Conservation (phyloP, 2,329 filamentous ascomycete genomes). For the Pleoardoris graminearum region DNA sequence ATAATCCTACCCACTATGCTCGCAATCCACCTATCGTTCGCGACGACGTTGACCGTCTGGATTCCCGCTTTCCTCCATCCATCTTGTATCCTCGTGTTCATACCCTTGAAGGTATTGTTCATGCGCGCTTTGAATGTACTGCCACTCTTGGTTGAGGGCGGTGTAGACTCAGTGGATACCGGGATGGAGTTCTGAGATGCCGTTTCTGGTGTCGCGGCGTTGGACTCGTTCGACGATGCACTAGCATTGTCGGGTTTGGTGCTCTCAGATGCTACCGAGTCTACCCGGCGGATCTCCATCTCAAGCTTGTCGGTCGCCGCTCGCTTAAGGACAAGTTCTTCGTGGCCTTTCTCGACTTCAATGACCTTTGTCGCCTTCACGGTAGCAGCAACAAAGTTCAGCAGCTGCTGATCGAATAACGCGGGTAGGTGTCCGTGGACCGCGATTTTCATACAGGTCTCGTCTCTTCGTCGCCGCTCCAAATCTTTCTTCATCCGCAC, state of each 20-base stretch:
- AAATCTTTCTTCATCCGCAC: constrained; percentile 48
- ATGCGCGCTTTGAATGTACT: constrained; percentile 23
- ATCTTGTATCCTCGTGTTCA: constrained; percentile 45
- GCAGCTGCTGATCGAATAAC: constrained; percentile 55
- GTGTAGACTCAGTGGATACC: constrained; percentile 5
- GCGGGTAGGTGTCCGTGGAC: constrained; percentile 56
- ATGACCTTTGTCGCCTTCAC: constrained; percentile 63
- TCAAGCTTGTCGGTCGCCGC: constrained; percentile 29
- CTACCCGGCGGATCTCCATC: constrained; percentile 34
- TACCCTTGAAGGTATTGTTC: constrained; percentile 35
- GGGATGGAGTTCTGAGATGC: background rate
- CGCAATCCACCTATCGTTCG: constrained; percentile 60
- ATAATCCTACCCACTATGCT: constrained; percentile 57
- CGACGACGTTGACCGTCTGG: constrained; percentile 47
- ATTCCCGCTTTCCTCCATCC: constrained; percentile 54
- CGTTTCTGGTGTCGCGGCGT: background rate
- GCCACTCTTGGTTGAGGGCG: constrained; percentile 27
- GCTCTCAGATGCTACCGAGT: constrained; percentile 24
- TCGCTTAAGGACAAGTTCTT: constrained; percentile 32
- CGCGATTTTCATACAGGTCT: constrained; percentile 53
- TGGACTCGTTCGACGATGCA: constrained; percentile 3
- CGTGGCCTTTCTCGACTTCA: constrained; percentile 54
- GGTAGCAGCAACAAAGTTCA: constrained; percentile 59
- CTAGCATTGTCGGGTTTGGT: constrained; percentile 24
- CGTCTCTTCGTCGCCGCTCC: constrained; percentile 50